Base-by-base conservation (phyloP, 495 filamentous ascomycete species). In the Xylaria longipes region DNA sequence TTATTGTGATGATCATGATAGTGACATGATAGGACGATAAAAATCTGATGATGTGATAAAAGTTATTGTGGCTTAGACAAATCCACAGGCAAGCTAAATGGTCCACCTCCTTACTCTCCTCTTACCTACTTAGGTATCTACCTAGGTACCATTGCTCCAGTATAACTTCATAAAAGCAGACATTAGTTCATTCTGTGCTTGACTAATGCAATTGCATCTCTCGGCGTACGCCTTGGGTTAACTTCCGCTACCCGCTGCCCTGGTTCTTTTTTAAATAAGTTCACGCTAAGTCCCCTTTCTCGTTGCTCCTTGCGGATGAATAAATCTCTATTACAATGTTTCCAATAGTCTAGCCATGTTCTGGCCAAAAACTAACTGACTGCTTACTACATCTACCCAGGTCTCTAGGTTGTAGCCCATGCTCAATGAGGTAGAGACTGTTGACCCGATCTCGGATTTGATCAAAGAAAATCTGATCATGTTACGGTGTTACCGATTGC, bases 401-500 rank as follows among this genome's bases (percentile, higher is more conserved):
- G 9, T 60, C 20, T 14, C 8, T 9, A 33, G 20, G 17, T n/a
- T 8, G 9, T 22, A 22, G 7, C 31, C 57, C 31, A 22, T 60
- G 33, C 39, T 60, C 3, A n/a, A 29, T 17, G 29, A 11, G 11
- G 31, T 6, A n/a, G 31, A 37, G 22, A 8, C n/a, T 37, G 14
- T 37, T 0, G 31, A 22, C 57, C 45, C 63, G 63, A 66, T 66
- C 31, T 66, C 63, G 63, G 63, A 66, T 50, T 25, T 8, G 45
- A 39, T 52, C 63, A 22, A 52, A 65, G 22, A 65, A 52, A 66
- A 66, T 66, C 45, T 66, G 63, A 65, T 65, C 57, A 60, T 60
- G 39, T 65, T 35, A 22, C 62, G 41, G 62, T 48, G 62, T 65
- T 65, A 60, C 57, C 56, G 11, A 37, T 37, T 54, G 14, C 29